phyloP scores from a whole-genome alignment of 2,329 filamentous ascomycete genomes.

The Rutstroemia sydowiana region DNA sequence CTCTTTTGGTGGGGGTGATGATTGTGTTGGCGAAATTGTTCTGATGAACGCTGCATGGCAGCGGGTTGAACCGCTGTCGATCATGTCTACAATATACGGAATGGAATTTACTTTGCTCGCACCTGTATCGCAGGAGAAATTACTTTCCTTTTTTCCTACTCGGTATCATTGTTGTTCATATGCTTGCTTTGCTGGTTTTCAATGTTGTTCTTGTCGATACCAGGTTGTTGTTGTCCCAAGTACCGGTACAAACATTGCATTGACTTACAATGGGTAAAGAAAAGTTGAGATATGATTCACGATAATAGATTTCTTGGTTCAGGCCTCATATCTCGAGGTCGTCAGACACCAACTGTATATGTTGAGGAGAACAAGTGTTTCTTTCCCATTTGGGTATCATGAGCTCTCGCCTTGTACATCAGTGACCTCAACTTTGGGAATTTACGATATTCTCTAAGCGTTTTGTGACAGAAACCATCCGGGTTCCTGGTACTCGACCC shows the following conservation, averaged over 20 bases:
- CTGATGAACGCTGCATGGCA: conserved; percentile 3
- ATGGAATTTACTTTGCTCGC: no score
- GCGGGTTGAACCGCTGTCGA: not conserved
- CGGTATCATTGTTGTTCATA: not conserved
- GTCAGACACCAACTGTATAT: not conserved
- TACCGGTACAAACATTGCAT: not conserved
- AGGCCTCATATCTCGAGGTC: not conserved
- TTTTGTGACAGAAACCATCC: conserved; percentile 4
- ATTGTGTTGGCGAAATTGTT: no score
- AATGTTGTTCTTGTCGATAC: no score
- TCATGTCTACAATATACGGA: no score
- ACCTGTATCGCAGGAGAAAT: no score
- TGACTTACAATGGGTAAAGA: not conserved
- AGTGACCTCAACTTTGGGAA: no score
- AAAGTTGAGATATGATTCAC: conserved; percentile 3
- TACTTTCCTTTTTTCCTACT: not conserved
- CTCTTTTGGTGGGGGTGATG: no score
- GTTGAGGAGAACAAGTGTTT: not conserved
- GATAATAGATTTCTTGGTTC: not conserved
- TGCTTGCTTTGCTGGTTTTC: not conserved
- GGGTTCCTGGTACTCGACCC: conserved; percentile 7
- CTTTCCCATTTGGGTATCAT: not conserved
- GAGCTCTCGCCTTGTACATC: not conserved
- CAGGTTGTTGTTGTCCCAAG: not conserved
- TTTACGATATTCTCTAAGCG: not conserved